Conservation (phyloP, 495 filamentous ascomycete genomes). For the Hyaloscypha bicolor region DNA sequence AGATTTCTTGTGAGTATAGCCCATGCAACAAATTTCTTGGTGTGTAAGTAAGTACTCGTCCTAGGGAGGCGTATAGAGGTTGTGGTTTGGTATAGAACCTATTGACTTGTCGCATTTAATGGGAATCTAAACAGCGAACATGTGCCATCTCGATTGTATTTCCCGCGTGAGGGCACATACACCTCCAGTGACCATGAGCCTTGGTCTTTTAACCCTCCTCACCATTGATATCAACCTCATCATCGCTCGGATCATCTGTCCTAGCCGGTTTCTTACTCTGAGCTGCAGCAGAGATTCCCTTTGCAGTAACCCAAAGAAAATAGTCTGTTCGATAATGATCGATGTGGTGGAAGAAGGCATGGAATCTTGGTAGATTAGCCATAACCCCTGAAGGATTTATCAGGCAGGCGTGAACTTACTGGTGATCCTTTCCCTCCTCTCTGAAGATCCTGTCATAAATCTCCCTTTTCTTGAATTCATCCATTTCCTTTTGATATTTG, state of each 20-base stretch:
- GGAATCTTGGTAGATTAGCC: slow-evolving; percentile 56
- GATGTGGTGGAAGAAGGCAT: slow-evolving; percentile 80
- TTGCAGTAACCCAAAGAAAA: slow-evolving; percentile 77
- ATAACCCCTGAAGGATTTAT: not conserved
- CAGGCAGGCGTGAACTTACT: slow-evolving; percentile 51
- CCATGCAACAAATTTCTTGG: too few relatives aligned
- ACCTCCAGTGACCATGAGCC: not conserved
- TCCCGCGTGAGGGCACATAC: too few relatives aligned
- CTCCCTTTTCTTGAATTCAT: slow-evolving; percentile 87
- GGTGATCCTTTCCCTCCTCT: slow-evolving; percentile 77
- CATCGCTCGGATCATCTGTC: slow-evolving; percentile 40
- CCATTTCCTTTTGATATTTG: slow-evolving; percentile 74
- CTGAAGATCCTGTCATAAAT: slow-evolving; percentile 92
- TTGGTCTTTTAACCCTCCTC: slow-evolving; percentile 31
- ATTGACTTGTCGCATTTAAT: too few relatives aligned
- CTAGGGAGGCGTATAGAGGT: too few relatives aligned
- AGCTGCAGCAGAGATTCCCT: slow-evolving; percentile 58
- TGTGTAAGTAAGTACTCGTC: too few relatives aligned
- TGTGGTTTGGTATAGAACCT: too few relatives aligned
- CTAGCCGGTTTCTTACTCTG: slow-evolving; percentile 38
- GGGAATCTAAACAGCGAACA: too few relatives aligned
- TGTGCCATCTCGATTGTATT: too few relatives aligned
- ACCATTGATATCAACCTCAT: slow-evolving; percentile 43
- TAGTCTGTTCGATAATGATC: slow-evolving; percentile 72
- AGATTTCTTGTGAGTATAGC: too few relatives aligned